Evolutionary conservation across 768 basidiomycete species (phyloP), one percentile per base, ranked within the genome.

Genomic region (Calocybe gangraenosa): DNA sequence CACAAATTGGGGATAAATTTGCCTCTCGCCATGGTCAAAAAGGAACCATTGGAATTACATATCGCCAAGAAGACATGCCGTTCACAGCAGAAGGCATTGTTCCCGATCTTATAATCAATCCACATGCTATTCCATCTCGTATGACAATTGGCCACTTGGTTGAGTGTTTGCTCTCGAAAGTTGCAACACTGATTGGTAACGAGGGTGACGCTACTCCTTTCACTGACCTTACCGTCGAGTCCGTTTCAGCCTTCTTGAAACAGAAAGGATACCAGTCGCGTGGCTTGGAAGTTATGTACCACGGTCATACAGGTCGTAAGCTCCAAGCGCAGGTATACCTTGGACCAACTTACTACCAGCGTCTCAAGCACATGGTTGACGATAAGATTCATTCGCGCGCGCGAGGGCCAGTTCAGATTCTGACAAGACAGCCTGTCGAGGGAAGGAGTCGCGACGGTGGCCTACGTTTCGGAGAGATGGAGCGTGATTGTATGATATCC

Each of bases 111-210:
- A 79, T 99, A 69, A 99, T 99, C 67, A 99, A 99, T 60, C 96
- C 96, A 31, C 96, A 99, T 65, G 96, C 96, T 59, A 99, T 99
- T 65, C 96, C 96, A 3, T 98, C 96, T 42, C 95, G 96, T 70
- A 99, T 99, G 96, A 99, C 96, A 18, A 99, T 99, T 56, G 96
- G 96, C 19, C 96, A 99, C 67, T 82, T 99, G 75, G 94, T 99
- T 59, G 96, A 99, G 66, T 96, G 93, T 80, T 71, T 99, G 28
- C 72, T 99, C 20, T 93, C 90, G 10, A 99, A 99, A 64, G 85
- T 99, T 2, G 92, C 95, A 3, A 96, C 95, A 0, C 79, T 98
- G 50, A 88, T 92, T 46, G 96, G 96, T 30, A 89, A 92, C 46
- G 95, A 98, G 65, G 96, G 96, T 47, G 96, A 99, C 58, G 96